phyloP scores from a whole-genome alignment of 306 rosid species.

The Sicyos baderoa region DNA sequence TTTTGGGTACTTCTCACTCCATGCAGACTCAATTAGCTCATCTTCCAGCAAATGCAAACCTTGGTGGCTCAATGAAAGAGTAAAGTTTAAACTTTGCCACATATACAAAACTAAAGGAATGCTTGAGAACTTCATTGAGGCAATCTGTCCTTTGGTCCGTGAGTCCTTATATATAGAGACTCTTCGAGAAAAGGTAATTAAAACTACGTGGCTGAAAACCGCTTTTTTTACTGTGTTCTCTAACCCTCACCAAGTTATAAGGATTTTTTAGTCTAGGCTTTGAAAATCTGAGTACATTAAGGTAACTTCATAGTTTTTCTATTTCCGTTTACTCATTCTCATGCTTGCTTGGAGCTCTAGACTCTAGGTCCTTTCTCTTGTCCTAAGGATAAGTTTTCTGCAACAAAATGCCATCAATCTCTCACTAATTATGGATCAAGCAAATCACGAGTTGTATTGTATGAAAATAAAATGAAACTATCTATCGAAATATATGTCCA shows the following conservation, averaged over 20 bases:
- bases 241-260: not conserved
- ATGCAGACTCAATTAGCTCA: conserved; percentile 45
- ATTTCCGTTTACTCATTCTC: not conserved
- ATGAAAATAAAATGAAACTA: not conserved
- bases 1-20: conserved; percentile 5
- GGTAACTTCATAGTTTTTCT: not conserved
- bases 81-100: conserved; percentile 39
- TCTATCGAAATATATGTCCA: not conserved
- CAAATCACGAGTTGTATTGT: not conserved
- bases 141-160: conserved; percentile 33
- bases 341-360: not conserved
- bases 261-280: not conserved
- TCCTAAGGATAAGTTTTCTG: not conserved
- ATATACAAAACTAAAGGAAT: conserved; percentile 38
- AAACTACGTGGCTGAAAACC: not conserved
- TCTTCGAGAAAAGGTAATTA: conserved; percentile 34
- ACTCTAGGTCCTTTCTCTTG: not conserved
- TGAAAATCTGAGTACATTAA: not conserved
- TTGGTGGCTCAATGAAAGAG: conserved; percentile 65
- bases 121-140: conserved; percentile 37
- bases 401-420: not conserved
- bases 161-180: conserved; percentile 36
- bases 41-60: conserved; percentile 42
- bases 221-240: not conserved
- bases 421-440: not conserved